These are phyloP conservation scores for Ensete ventricosum DNA, from an alignment of 176 grass and related monocot species.

Conservation along the genomic window DNA sequence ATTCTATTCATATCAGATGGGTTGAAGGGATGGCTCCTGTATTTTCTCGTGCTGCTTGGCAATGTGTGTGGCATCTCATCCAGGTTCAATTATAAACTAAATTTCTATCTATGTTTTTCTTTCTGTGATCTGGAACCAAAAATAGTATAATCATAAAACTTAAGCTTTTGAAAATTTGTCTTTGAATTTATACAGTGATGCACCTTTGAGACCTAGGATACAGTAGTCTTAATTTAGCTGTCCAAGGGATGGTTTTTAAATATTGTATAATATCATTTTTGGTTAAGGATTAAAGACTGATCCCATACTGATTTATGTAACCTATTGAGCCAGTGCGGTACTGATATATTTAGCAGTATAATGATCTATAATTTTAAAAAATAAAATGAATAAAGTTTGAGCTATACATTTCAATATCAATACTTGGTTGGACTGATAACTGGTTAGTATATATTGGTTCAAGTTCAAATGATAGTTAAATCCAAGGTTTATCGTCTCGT, in stretches of 20 bases:
- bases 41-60: constrained; percentile 93
- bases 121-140: not conserved
- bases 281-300: no score
- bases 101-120: not conserved
- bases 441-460: no score
- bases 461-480: no score
- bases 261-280: no score
- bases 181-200: not conserved
- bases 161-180: not conserved
- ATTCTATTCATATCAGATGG: constrained; percentile 42
- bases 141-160: not conserved
- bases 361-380: no score
- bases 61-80: constrained; percentile 96
- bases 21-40: constrained; percentile 99
- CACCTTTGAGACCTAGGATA: not conserved
- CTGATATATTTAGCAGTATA: no score
- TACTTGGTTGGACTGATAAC: no score
- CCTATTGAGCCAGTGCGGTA: no score
- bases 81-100: constrained; percentile 42
- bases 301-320: no score
- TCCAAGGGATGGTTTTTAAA: not conserved
- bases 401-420: no score
- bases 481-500: no score
- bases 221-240: not conserved
- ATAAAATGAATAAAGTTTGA: no score